Base-by-base conservation (phyloP, 768 basidiomycete species). In the Floccularia luteovirens region DNA sequence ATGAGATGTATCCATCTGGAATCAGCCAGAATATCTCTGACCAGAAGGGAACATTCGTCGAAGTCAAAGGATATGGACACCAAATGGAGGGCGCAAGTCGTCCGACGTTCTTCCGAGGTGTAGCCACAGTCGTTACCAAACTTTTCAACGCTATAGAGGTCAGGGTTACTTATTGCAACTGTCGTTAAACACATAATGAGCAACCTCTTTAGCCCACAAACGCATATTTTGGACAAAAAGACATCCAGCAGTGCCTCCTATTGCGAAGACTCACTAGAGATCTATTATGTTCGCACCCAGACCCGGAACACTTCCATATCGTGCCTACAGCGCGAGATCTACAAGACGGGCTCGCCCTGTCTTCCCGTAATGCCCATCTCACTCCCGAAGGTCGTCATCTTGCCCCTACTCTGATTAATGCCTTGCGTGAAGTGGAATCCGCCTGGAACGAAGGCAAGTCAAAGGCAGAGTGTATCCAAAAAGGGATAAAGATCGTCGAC, bases 221-320 rank as follows among this genome's bases (percentile, higher is more conserved):
- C 47, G 81, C 87, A 16, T 97, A 98, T 59, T 96, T 99, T 46
- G 94, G 96, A 1, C 93, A 98, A 61, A 98, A 98, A 57, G 94
- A 98, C 56, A 96, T 99, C 39, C 96, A 99, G 55, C 96, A 99
- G 57, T 90, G 87, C 0, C 65, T 97, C 12, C 62, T 99, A 32
- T 69, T 98, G 23, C 82, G 84, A 24, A 77, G 80, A 3, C 67
- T 98, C 60, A 72, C 74, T 39, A 65, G 71, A 21, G 96, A 99
- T 58, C 67, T 96, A 4, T 75, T 94, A 7, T 59, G 91, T n/a
- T 64, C 83, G 4, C 72, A 88, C 54, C 96, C 96, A 0, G 64
- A 74, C 7, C 64, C 82, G 0, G 63, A 75, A 20, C 76, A 80
- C 51, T 56, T 97, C n/a, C 81, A 84, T 57, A 91, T 99, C 49